Conservation (phyloP, 257 asterid species). For the Salvia splendens region DNA sequence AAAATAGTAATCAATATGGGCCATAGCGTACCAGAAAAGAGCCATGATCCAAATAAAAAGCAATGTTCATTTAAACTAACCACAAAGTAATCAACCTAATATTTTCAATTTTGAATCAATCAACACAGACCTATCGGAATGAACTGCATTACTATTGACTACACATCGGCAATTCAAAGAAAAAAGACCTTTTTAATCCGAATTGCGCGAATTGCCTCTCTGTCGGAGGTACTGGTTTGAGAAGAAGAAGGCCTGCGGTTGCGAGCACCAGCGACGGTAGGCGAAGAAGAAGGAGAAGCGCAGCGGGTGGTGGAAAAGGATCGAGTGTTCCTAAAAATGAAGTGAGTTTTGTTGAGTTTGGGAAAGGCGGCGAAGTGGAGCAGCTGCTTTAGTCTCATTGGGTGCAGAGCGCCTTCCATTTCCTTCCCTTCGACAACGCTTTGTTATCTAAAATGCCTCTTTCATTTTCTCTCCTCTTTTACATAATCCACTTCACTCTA, state of each 20-base stretch:
- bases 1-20: no score
- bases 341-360: conserved; percentile 26
- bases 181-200: conserved; percentile 71
- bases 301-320: conserved; percentile 50
- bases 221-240: conserved; percentile 68
- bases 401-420: conserved; percentile 59
- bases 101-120: background rate
- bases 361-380: conserved; percentile 45
- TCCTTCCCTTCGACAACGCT: conserved; percentile 14
- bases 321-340: conserved; percentile 22
- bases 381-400: conserved; percentile 53
- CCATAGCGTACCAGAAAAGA: background rate
- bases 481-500: no score
- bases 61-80: background rate
- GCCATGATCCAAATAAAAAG: background rate
- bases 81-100: background rate
- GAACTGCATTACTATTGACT: background rate
- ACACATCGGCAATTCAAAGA: background rate
- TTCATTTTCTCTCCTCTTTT: no score
- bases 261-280: conserved; percentile 42
- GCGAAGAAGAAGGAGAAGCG: conserved; percentile 48
- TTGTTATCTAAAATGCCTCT: conserved; percentile 15
- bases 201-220: conserved; percentile 83
- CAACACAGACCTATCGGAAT: conserved; percentile 11
- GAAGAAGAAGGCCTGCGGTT: conserved; percentile 53